Evolutionary conservation across 352 stramenopile genomes (phyloP).

Genomic region (Aphanomyces stellatus): DNA sequence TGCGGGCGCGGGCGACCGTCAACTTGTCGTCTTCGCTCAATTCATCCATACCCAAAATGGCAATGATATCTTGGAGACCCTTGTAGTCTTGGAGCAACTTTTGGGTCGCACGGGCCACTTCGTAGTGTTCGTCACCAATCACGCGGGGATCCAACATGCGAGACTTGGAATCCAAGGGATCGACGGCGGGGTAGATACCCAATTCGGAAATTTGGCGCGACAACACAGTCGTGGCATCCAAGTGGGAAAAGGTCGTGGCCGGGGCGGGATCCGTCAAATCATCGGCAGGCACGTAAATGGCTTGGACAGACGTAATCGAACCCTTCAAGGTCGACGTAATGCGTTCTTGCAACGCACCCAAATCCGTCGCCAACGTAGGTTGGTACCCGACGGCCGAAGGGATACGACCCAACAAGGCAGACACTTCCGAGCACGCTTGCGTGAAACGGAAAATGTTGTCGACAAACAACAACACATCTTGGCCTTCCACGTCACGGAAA

Average conservation of each 20-base stretch:
- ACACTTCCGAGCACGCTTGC: conserved; percentile 96
- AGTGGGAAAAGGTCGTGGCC: conserved; percentile 96
- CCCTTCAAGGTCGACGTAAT: conserved; percentile 98
- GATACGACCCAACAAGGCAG: conserved; percentile 94
- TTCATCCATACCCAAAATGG: conserved; percentile 98
- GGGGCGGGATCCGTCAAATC: conserved; percentile 96
- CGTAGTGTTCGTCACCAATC: conserved; percentile 92
- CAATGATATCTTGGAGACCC: conserved; percentile 97
- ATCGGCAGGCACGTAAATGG: conserved; percentile 97
- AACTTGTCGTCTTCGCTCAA: conserved; percentile 96
- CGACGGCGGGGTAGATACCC: conserved; percentile 97
- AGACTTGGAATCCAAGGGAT: conserved; percentile 95
- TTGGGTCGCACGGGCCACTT: conserved; percentile 91
- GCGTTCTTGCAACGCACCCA: conserved; percentile 95
- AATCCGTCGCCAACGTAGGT: conserved; percentile 94
- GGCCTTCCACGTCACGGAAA: conserved; percentile 96
- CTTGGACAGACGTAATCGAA: conserved; percentile 97
- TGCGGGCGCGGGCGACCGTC: conserved; percentile 91
- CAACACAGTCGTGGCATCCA: conserved; percentile 96
- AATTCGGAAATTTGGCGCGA: conserved; percentile 96
- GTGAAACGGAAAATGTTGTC: conserved; percentile 99
- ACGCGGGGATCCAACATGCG: conserved; percentile 95
- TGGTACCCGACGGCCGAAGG: conserved; percentile 97
- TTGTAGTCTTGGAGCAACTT: conserved; percentile 98
- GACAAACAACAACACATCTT: conserved; percentile 97